Evolutionary conservation across 345 rosid species (phyloP).

Genomic region (Aegle marmelos): DNA sequence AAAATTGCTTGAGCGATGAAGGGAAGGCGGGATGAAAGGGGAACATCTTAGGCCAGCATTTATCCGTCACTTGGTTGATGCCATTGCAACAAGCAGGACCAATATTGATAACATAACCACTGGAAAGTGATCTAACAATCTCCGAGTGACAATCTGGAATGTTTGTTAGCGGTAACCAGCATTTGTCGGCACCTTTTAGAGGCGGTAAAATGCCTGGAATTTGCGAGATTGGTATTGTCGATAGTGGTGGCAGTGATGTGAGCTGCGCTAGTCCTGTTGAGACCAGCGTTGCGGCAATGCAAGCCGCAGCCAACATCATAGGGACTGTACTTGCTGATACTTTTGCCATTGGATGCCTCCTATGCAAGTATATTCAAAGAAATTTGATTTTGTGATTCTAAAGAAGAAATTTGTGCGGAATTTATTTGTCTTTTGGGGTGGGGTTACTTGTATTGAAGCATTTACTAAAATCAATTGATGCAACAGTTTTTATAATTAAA

Average conservation of each 20-base stretch:
- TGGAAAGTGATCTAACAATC: background rate
- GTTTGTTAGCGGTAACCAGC: slow-evolving; percentile 3
- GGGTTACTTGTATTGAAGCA: no score
- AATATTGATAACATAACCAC: background rate
- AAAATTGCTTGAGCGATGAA: background rate
- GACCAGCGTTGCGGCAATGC: background rate
- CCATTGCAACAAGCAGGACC: slow-evolving; percentile 9
- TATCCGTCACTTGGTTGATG: background rate
- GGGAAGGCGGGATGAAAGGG: background rate
- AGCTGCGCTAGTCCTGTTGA: background rate
- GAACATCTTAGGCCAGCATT: slow-evolving; percentile 11
- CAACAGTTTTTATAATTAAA: no score
- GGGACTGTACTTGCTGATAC: background rate
- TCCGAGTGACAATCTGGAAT: background rate
- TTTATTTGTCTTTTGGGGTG: no score
- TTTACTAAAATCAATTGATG: no score
- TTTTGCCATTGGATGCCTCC: background rate
- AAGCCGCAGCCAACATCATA: background rate
- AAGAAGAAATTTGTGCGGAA: no score
- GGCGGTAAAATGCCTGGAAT: background rate
- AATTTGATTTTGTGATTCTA: no score
- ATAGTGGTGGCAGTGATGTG: background rate
- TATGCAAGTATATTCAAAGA: no score
- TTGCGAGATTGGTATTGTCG: background rate
- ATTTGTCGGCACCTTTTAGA: background rate